Evolutionary conservation across 108 stramenopile species (phyloP).

Genomic region (Aurantiochytrium sp.): DNA sequence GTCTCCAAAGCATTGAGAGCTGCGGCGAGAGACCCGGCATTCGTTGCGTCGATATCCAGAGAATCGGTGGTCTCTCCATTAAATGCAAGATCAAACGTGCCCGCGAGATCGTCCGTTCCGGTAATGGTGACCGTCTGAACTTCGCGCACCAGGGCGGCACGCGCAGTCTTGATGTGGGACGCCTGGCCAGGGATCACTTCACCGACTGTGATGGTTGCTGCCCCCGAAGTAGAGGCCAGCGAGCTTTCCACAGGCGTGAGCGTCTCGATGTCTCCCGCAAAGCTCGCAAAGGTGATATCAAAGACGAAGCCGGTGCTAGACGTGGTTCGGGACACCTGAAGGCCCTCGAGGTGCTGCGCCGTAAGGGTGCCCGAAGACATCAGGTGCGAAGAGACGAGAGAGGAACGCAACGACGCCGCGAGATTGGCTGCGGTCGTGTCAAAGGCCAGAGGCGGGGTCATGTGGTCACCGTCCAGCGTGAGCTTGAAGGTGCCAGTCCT

Average conservation of each 20-base stretch:
- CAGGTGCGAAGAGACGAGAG: neutral
- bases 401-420: neutral
- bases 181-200: neutral
- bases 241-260: neutral
- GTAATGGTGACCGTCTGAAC: neutral
- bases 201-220: neutral
- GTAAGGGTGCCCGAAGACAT: neutral
- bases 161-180: neutral
- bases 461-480: constrained; percentile 29
- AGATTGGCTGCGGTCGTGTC: constrained; percentile 38
- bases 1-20: neutral
- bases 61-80: neutral
- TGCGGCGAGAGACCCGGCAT: neutral
- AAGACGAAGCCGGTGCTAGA: neutral
- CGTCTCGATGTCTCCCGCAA: neutral
- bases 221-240: neutral
- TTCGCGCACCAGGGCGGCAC: neutral
- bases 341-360: neutral
- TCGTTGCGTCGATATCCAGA: neutral
- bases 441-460: constrained; percentile 58
- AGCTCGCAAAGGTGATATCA: constrained; percentile 22
- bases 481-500: constrained; percentile 56
- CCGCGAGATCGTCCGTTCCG: neutral
- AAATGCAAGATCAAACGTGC: neutral
- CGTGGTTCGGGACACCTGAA: neutral